A percentile compares a stretch with the other conserved stretches of the same genome.
Evolutionary conservation across 108 stramenopile species (phyloP).

Genomic region (Nannochloropsis granulata): DNA sequence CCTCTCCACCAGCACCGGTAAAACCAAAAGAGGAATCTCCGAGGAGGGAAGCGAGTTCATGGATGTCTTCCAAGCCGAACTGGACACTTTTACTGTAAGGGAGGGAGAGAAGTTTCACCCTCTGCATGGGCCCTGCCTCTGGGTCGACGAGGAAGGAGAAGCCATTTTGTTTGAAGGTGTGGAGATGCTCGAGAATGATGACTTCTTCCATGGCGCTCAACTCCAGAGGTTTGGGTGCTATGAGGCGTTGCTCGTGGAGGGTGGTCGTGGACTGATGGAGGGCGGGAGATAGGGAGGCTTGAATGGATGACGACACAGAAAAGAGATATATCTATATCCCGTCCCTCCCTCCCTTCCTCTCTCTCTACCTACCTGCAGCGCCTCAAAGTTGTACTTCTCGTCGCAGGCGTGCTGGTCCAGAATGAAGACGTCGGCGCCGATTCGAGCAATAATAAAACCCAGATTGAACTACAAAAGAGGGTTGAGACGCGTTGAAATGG

Average conservation of each 20-base stretch:
- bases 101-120: constrained; percentile 61
- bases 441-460: constrained; percentile 71
- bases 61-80: constrained; percentile 80
- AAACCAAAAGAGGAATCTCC: constrained; percentile 43
- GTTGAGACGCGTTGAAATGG: neutral
- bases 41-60: constrained; percentile 66
- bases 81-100: constrained; percentile 84
- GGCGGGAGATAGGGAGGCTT: neutral
- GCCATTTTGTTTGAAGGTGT: constrained; percentile 73
- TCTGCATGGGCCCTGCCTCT: constrained; percentile 54
- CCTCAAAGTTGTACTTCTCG: constrained; percentile 47
- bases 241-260: constrained; percentile 8
- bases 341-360: neutral
- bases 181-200: constrained; percentile 68
- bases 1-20: too few species aligned
- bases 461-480: constrained; percentile 79
- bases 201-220: constrained; percentile 66
- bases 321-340: neutral
- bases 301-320: neutral
- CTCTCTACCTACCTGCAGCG: constrained; percentile 10
- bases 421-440: constrained; percentile 71
- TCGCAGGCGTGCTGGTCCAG: constrained; percentile 80
- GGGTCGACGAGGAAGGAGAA: constrained; percentile 63
- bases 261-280: neutral
- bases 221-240: constrained; percentile 43